Conservation (phyloP, 306 rosid genomes). For the Styphnolobium japonicum region DNA sequence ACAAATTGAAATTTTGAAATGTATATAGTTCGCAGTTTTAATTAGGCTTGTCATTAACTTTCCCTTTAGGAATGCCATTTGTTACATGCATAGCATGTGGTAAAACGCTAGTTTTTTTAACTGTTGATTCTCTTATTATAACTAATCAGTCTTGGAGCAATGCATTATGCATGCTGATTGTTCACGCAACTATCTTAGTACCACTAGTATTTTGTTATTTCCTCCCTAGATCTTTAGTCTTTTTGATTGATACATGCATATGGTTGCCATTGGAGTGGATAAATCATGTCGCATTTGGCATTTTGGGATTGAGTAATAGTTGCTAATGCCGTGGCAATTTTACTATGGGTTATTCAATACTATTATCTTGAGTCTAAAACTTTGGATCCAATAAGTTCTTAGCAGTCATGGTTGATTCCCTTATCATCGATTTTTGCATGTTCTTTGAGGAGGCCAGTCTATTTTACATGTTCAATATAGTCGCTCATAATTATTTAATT, state of each 20-base stretch:
- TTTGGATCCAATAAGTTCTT: background rate
- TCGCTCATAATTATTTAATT: background rate
- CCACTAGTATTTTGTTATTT: background rate
- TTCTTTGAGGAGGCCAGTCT: background rate
- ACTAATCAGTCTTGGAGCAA: background rate
- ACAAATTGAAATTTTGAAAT: background rate
- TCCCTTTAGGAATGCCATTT: background rate
- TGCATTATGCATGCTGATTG: background rate
- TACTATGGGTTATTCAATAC: background rate
- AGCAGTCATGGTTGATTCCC: background rate
- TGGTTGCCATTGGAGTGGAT: background rate
- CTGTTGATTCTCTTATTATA: background rate
- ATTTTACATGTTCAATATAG: background rate
- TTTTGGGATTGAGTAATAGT: background rate
- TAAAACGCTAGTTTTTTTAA: background rate
- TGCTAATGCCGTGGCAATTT: background rate
- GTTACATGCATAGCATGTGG: background rate
- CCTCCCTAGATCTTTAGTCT: background rate
- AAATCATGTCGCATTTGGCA: background rate
- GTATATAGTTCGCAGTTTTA: background rate
- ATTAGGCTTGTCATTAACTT: background rate
- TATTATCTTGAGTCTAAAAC: background rate
- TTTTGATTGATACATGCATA: constrained; percentile 1
- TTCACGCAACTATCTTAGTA: background rate
- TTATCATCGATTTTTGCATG: background rate